Evolutionary conservation across 352 stramenopile species (phyloP).

Genomic region (Phytophthora sansomeana): DNA sequence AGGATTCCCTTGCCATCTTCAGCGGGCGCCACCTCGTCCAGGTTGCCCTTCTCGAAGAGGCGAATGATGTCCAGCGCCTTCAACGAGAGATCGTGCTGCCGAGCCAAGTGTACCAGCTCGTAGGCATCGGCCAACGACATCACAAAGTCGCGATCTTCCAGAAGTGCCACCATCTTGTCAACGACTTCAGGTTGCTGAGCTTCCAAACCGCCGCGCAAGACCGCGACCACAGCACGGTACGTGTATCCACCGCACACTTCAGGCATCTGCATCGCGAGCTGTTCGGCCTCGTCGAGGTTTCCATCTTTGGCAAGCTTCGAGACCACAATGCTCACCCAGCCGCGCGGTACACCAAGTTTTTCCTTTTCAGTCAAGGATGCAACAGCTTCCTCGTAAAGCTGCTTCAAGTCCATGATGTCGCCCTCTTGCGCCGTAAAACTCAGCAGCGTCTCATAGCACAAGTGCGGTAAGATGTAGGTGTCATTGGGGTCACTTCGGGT

Average conservation of each 20-base stretch:
- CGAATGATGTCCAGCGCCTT: conserved; percentile 56
- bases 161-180: conserved; percentile 40
- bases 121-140: conserved; percentile 54
- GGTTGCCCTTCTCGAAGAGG: conserved; percentile 58
- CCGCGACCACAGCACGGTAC: conserved; percentile 50
- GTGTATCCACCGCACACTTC: conserved; percentile 47
- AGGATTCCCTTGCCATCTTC: conserved; percentile 42
- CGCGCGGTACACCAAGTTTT: conserved; percentile 43
- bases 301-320: conserved; percentile 47
- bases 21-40: conserved; percentile 34
- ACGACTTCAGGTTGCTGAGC: conserved; percentile 35
- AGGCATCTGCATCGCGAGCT: conserved; percentile 50
- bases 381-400: conserved; percentile 62
- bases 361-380: conserved; percentile 36
- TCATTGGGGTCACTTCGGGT: conserved; percentile 40
- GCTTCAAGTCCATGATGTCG: conserved; percentile 41
- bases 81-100: conserved; percentile 44
- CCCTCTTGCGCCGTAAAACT: conserved; percentile 47
- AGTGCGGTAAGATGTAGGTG: conserved; percentile 51
- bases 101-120: conserved; percentile 61
- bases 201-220: conserved; percentile 48
- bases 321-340: conserved; percentile 58
- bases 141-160: conserved; percentile 55
- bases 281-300: conserved; percentile 48
- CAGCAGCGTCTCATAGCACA: conserved; percentile 60